Conservation (phyloP, 768 basidiomycete species). For the Rhodotorula paludigena region DNA sequence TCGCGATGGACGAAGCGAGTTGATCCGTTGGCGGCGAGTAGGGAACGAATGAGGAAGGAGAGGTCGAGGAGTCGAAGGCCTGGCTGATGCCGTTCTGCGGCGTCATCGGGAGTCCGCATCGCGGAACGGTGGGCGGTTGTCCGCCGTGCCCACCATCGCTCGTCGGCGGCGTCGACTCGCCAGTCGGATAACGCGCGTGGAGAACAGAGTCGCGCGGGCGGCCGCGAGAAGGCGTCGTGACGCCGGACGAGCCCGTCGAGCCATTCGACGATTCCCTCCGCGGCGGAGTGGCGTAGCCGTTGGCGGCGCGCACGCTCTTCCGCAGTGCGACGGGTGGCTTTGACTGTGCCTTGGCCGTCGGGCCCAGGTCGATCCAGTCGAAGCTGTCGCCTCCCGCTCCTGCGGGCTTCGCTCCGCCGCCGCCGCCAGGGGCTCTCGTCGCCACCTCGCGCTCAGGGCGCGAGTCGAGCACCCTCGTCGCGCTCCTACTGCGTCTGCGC, state of each 20-base stretch:
- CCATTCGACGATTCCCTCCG: not conserved
- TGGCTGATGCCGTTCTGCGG: too few species aligned
- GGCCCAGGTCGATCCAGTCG: too few species aligned
- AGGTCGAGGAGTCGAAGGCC: too few species aligned
- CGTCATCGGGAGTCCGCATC: too few species aligned
- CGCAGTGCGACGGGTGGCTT: not conserved
- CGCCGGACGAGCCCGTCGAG: not conserved
- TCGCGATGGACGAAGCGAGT: too few species aligned
- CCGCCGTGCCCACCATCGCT: slow-evolving; percentile 2
- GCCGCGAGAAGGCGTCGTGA: not conserved
- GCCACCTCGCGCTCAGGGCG: not conserved
- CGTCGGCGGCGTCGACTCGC: not conserved
- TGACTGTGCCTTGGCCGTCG: too few species aligned
- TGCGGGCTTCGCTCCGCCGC: too few species aligned
- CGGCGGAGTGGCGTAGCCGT: not conserved
- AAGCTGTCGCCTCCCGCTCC: too few species aligned
- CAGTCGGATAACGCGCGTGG: not conserved
- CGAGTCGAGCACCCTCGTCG: not conserved
- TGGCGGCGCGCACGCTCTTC: not conserved
- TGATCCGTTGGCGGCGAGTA: not conserved
- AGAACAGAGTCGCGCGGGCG: not conserved
- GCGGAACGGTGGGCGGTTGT: too few species aligned
- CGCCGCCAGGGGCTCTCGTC: too few species aligned
- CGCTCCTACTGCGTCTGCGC: not conserved
- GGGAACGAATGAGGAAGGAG: not conserved